Percentiles rank a stretch among this genome's conserved stretches.
phyloP scores from a whole-genome alignment of 2,329 filamentous ascomycete genomes.

The Xylaria sp. region DNA sequence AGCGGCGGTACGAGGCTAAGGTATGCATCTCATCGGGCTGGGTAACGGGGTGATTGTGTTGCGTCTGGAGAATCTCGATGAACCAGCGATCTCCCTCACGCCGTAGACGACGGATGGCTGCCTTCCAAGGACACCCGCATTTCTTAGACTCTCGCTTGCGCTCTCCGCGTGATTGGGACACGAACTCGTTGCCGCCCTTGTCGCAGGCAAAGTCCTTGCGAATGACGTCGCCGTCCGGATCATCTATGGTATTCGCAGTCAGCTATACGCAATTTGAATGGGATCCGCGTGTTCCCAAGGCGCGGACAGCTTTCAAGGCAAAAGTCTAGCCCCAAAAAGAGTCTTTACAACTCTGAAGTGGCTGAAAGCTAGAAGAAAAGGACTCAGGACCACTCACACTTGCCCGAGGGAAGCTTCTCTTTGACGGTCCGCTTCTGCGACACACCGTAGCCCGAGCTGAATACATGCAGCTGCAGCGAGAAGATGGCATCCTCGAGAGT shows the following conservation, averaged over 20 bases:
- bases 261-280: neutral
- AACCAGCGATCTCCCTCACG: conserved; percentile 47
- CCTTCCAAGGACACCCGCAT: conserved; percentile 46
- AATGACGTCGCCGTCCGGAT: conserved; percentile 45
- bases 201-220: conserved; percentile 48
- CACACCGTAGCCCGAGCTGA: conserved; percentile 47
- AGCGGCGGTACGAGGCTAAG: conserved; percentile 46
- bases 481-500: conserved; percentile 46
- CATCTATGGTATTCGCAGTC: conserved; percentile 22
- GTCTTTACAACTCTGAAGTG: neutral
- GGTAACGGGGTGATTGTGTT: conserved; percentile 46
- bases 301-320: neutral
- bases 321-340: neutral
- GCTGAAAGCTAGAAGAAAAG: neutral
- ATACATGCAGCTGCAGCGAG: conserved; percentile 46
- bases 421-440: conserved; percentile 48
- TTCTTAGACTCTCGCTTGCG: conserved; percentile 45
- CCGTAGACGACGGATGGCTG: conserved; percentile 43
- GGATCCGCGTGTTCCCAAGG: neutral
- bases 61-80: conserved; percentile 43
- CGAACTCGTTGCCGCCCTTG: conserved; percentile 46
- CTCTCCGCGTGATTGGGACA: conserved; percentile 46
- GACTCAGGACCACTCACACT: conserved; percentile 24
- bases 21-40: conserved; percentile 45
- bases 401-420: conserved; percentile 46